Evolutionary conservation across 2,329 filamentous ascomycete species (phyloP), one percentile per base, ranked within the genome.

Genomic region (Hansfordia pulvinata): DNA sequence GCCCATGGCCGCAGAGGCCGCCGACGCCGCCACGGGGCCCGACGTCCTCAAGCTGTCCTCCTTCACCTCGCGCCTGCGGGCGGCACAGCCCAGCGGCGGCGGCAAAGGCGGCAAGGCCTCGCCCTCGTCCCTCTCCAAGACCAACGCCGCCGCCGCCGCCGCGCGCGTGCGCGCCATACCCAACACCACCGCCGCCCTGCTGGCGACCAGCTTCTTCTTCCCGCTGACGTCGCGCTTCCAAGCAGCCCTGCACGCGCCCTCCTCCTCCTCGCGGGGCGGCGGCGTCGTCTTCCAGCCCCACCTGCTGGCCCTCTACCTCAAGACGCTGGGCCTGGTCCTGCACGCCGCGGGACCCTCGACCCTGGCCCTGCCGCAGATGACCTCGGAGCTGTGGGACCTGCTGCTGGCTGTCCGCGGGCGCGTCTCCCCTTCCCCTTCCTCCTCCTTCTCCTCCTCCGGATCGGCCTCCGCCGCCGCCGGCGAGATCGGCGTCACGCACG

Each of bases 1-100:
- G 10, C 90, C 90, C 0, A 58, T 96, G 16, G 85, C 88, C 2
- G 76, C 82, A 19, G 62, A 73, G 31, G 83, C 86, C 3, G 86
- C 85, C 20, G 85, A 94, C 44, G 64, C 76, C 13, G 62, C 74
- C 6, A 77, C 78, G 0, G 85, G 88, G 0, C 86, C 90, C 0
- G 74, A 85, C 37, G 69, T 78, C 5, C 69, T 98, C 23, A 96
- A 96, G 55, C 69, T 96, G 13, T 75, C 83, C 16, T 93, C 78
- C 3, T 93, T 96, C 52, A 88, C 78, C 8, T 82, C 80, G 0
- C 74, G 80, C 11, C 73, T 86, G 49, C 62, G 70, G 31, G 64
- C 76, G 11, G 67, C 78, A 41, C 25, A 44, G 32, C 42, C 44
- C 19, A 48, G 13, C 30, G 35, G 32, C 40, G 2, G 49, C 38